These are phyloP conservation scores for Fagus sylvatica DNA, from an alignment of 306 rosid species.

Conservation along the genomic window DNA sequence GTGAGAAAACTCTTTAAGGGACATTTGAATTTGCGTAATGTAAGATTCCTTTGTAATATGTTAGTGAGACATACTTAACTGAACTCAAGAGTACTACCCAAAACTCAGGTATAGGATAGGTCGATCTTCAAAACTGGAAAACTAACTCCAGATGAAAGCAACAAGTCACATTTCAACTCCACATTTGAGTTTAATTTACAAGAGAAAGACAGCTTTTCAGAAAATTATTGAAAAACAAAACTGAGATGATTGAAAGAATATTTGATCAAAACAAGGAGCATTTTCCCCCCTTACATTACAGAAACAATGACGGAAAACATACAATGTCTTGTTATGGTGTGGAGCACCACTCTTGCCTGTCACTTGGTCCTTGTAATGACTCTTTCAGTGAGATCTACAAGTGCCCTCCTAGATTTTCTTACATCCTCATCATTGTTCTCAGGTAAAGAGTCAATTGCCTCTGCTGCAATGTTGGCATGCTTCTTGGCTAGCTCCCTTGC, in stretches of 20 bases:
- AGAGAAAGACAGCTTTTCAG: neutral
- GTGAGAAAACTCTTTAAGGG: too few species aligned
- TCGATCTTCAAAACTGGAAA: neutral
- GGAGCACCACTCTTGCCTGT: slow-evolving; percentile 15
- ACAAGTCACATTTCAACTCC: neutral
- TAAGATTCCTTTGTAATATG: too few species aligned
- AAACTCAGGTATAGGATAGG: too few species aligned
- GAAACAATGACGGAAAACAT: neutral
- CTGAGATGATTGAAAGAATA: slow-evolving; percentile 14
- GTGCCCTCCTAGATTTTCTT: slow-evolving; percentile 78
- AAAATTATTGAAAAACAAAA: slow-evolving; percentile 5
- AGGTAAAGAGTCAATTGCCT: slow-evolving; percentile 83
- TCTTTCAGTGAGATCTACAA: slow-evolving; percentile 74
- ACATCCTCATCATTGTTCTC: slow-evolving; percentile 70
- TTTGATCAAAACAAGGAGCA: neutral
- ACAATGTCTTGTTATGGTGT: slow-evolving; percentile 3
- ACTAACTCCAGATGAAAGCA: neutral
- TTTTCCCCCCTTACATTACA: neutral
- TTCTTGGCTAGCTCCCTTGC: slow-evolving; percentile 77
- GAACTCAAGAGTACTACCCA: too few species aligned
- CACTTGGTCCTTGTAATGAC: slow-evolving; percentile 85
- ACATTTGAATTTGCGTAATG: too few species aligned
- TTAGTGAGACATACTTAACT: too few species aligned
- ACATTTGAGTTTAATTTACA: neutral
- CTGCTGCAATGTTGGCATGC: slow-evolving; percentile 87